These are phyloP conservation scores for Yamadazyma atmosphaerica DNA, from an alignment of 1,139 yeast genomes.

Conservation along the genomic window DNA sequence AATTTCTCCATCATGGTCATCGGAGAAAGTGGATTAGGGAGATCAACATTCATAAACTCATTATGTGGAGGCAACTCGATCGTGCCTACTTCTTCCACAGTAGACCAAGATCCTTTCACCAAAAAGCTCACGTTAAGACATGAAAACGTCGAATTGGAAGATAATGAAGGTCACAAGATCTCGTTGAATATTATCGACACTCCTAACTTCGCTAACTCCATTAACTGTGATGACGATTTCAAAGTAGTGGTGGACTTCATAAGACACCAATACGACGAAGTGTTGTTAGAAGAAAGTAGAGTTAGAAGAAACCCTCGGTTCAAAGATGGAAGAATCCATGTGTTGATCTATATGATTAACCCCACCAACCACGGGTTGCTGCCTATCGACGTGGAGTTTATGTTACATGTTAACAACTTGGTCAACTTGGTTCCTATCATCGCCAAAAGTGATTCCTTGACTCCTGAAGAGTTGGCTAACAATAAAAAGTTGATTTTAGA, in stretches of 20 bases:
- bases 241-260: constrained; percentile 49
- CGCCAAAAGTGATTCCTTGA: constrained; percentile 44
- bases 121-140: constrained; percentile 47
- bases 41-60: constrained; percentile 62
- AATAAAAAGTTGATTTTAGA: constrained; percentile 42
- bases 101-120: constrained; percentile 42
- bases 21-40: constrained; percentile 63
- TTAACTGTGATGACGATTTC: constrained; percentile 48
- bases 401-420: constrained; percentile 41
- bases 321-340: constrained; percentile 50
- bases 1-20: constrained; percentile 58
- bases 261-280: constrained; percentile 52
- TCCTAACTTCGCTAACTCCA: constrained; percentile 78
- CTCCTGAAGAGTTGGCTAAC: constrained; percentile 34
- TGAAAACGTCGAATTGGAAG: constrained; percentile 52
- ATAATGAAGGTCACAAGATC: constrained; percentile 52
- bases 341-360: constrained; percentile 46
- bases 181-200: constrained; percentile 54
- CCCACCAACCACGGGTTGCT: constrained; percentile 51
- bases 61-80: constrained; percentile 80
- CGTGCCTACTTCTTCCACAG: constrained; percentile 44
- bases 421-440: constrained; percentile 46
- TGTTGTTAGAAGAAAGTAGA: constrained; percentile 48
- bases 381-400: constrained; percentile 43
- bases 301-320: constrained; percentile 50